These are phyloP conservation scores for Cystofilobasidium ferigula DNA, from an alignment of 768 basidiomycete genomes.

Conservation along the genomic window DNA sequence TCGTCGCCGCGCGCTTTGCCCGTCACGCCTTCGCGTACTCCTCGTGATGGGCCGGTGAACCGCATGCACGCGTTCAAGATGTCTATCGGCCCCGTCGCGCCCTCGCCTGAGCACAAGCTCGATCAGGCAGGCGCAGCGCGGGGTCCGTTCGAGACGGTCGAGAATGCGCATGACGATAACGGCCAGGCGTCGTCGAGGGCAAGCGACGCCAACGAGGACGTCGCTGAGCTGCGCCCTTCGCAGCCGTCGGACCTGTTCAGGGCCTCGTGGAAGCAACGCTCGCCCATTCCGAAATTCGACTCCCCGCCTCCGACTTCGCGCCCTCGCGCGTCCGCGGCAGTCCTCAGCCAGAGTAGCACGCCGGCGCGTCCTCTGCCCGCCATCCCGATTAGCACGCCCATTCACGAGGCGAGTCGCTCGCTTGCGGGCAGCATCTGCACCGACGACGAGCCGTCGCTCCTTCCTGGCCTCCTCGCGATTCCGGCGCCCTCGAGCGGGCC, in stretches of 20 bases:
- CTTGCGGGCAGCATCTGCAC: conserved; percentile 1
- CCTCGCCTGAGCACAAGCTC: conserved; percentile 7
- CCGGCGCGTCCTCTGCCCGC: conserved; percentile 2
- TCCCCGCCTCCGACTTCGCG: not conserved
- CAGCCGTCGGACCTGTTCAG: not conserved
- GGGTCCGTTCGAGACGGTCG: too few species aligned
- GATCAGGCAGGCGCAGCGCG: too few species aligned
- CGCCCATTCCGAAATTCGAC: conserved; percentile 6
- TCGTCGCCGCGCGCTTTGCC: conserved; percentile 7
- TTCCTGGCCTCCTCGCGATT: not conserved
- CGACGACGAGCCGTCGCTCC: not conserved
- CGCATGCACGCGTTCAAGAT: conserved; percentile 10
- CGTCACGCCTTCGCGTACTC: too few species aligned
- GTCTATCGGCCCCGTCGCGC: conserved; percentile 1
- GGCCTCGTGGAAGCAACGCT: not conserved
- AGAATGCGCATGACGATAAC: too few species aligned
- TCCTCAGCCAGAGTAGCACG: not conserved
- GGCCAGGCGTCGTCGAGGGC: not conserved
- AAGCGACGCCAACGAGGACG: not conserved
- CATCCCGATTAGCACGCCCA: not conserved
- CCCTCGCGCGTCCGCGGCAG: not conserved
- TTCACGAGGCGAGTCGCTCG: not conserved
- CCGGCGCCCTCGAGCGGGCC: not conserved
- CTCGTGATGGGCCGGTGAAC: not conserved
- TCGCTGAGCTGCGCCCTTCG: too few species aligned